Base-by-base conservation (phyloP, 208 protist species). In the Sergeia podlipaevii region DNA sequence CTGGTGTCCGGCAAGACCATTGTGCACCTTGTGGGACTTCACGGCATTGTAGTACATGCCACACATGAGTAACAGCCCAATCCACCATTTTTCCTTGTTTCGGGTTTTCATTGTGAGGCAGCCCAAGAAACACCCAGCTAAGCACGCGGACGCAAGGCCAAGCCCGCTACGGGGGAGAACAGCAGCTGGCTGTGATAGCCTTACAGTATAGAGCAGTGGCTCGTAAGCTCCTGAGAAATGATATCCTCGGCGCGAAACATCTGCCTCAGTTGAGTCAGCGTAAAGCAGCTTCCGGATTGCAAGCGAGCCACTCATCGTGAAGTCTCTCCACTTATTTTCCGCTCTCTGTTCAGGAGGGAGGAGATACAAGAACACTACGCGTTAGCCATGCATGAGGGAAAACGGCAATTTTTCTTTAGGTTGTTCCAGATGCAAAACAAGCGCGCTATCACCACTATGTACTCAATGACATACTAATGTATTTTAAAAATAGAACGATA, bases 11-110 rank as follows among this genome's bases (percentile, higher is more conserved):
- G 89, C 80, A 4, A 93, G 51, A 5, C 86, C 86, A 51, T 93
- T 93, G 55, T 69, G 50, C 8, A 89, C 86, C 65, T 91, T 93
- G 66, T 93, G 86, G 5, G 82, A 80, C 62, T 93, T 93, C 21
- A 93, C 44, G 5, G 79, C 65, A 53, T 74, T 86, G 65, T 87
- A 93, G 59, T 91, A 91, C 50, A 89, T 62, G 20, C 66, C 69
- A 30, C 74, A 65, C 65, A 93, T 81, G 32, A 84, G 56, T 45
- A 93, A 89, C 20, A 93, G 64, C 6, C 77, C 82, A 36, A 93
- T 59, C 81, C 85, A 93, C 81, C 79, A 93, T 44, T 83, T 86
- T 48, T 90, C 81, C 48, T 74, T 81, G 49, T 89, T 82, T 18
- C 78, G 73, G 43, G 57, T 70, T 49, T 77, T 85, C 85, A 93